Conservation (phyloP, 805 yeast genomes). For the Diddensiella caesifluorescens region DNA sequence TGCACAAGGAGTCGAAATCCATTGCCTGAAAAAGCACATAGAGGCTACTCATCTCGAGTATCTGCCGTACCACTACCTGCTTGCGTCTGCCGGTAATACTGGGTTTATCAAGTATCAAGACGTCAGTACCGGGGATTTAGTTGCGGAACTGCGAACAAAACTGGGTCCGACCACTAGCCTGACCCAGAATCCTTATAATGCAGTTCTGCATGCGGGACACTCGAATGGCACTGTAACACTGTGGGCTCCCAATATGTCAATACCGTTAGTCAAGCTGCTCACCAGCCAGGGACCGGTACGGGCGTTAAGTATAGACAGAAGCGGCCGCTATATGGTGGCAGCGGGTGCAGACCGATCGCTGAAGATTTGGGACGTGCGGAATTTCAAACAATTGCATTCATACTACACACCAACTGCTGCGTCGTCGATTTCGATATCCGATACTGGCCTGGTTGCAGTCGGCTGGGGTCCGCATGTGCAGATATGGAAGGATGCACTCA, state of each 20-base stretch:
- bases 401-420: conserved; percentile 84
- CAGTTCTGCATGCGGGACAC: conserved; percentile 90
- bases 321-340: conserved; percentile 90
- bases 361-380: conserved; percentile 92
- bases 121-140: conserved; percentile 84
- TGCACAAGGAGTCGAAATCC: conserved; percentile 85
- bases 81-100: conserved; percentile 83
- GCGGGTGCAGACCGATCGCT: conserved; percentile 80
- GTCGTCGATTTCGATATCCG: conserved; percentile 70
- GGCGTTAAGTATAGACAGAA: conserved; percentile 80
- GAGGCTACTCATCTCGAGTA: conserved; percentile 81
- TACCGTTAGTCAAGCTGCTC: conserved; percentile 78
- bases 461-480: conserved; percentile 96
- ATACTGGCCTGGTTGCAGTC: conserved; percentile 79
- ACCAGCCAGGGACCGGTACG: conserved; percentile 83
- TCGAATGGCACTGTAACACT: conserved; percentile 86
- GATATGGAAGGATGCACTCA: conserved; percentile 81
- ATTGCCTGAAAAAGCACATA: conserved; percentile 82
- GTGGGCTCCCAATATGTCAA: conserved; percentile 87
- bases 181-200: conserved; percentile 94
- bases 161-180: conserved; percentile 85
- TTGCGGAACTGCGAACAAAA: conserved; percentile 78
- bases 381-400: conserved; percentile 59
- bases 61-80: conserved; percentile 84
- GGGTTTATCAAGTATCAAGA: conserved; percentile 91